A percentile compares a stretch with the other conserved stretches of the same genome.
phyloP scores from a whole-genome alignment of 768 basidiomycete genomes.

The Termitomyces bulborhizus region DNA sequence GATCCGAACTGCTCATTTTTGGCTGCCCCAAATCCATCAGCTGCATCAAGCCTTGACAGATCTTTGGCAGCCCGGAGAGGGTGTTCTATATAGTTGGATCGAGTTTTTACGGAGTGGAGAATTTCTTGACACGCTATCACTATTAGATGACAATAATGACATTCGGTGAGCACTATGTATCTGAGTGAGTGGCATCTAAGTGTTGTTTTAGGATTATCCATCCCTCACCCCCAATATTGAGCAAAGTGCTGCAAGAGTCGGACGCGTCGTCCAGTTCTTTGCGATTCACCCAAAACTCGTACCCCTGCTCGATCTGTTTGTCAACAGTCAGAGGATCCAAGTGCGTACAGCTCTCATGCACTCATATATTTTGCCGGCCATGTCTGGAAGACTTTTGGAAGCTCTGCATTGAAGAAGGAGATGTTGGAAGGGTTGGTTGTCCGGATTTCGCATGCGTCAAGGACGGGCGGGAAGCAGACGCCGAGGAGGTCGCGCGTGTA shows the following conservation, averaged over 20 bases:
- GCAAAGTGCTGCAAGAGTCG: slow-evolving; percentile 40
- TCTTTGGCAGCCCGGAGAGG: slow-evolving; percentile 58
- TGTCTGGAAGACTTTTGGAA: slow-evolving; percentile 83
- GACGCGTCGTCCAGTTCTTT: slow-evolving; percentile 39
- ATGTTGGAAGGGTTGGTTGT: slow-evolving; percentile 70
- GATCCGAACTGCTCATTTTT: slow-evolving; percentile 50
- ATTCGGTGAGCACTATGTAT: slow-evolving; percentile 30
- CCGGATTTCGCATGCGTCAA: slow-evolving; percentile 81
- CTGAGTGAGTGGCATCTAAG: slow-evolving; percentile 3
- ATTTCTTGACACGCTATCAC: slow-evolving; percentile 44
- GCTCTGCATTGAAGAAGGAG: slow-evolving; percentile 75
- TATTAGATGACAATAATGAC: slow-evolving; percentile 25
- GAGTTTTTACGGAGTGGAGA: slow-evolving; percentile 66
- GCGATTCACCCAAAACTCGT: slow-evolving; percentile 58
- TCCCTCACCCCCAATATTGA: slow-evolving; percentile 48
- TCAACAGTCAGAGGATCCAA: slow-evolving; percentile 66
- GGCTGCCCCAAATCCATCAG: slow-evolving; percentile 40
- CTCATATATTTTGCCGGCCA: slow-evolving; percentile 77
- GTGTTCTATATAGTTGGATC: slow-evolving; percentile 63
- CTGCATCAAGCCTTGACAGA: slow-evolving; percentile 37
- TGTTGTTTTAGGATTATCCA: slow-evolving; percentile 41
- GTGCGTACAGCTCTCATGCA: slow-evolving; percentile 65
- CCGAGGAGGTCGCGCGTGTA: slow-evolving; percentile 69
- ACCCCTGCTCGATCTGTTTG: slow-evolving; percentile 75
- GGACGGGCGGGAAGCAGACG: slow-evolving; percentile 45